A percentile compares a stretch with the other conserved stretches of the same genome.
phyloP scores from a whole-genome alignment of 345 rosid species.

The Murraya paniculata region DNA sequence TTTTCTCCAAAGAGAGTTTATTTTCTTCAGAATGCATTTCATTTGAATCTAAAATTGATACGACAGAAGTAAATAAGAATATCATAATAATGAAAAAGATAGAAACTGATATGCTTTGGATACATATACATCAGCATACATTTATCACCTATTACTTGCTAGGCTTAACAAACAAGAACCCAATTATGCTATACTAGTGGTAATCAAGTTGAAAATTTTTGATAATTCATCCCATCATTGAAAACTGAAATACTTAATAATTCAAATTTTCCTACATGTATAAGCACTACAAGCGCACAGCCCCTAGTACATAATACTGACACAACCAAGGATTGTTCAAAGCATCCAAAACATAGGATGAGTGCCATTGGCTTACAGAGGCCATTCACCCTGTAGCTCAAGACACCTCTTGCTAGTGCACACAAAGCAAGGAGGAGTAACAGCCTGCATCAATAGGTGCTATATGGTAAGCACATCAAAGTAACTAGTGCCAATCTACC shows the following conservation, averaged over 20 bases:
- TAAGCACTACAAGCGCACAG: not conserved
- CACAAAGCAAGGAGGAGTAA: not conserved
- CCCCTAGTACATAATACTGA: not conserved
- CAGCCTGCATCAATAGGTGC: not conserved
- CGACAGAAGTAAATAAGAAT: not conserved
- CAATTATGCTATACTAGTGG: not conserved
- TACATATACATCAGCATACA: not conserved
- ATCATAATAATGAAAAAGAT: not conserved
- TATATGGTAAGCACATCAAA: not conserved
- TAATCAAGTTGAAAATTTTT: not conserved
- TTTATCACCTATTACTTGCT: not conserved
- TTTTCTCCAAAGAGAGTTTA: conserved; percentile 53
- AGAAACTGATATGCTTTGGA: not conserved
- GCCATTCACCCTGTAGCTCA: not conserved
- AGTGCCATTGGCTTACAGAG: not conserved
- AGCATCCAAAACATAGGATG: not conserved
- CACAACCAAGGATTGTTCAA: not conserved
- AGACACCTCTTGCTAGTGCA: not conserved
- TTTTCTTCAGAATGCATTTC: conserved; percentile 62
- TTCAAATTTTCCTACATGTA: not conserved
- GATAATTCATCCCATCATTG: not conserved
- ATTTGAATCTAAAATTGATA: conserved; percentile 46
- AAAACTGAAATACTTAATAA: not conserved
- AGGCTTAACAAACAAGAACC: not conserved
- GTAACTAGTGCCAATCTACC: not conserved